These are phyloP conservation scores for Rhizoclosmatium globosum DNA, from an alignment of 192 early-diverging fungal genomes.

Conservation along the genomic window DNA sequence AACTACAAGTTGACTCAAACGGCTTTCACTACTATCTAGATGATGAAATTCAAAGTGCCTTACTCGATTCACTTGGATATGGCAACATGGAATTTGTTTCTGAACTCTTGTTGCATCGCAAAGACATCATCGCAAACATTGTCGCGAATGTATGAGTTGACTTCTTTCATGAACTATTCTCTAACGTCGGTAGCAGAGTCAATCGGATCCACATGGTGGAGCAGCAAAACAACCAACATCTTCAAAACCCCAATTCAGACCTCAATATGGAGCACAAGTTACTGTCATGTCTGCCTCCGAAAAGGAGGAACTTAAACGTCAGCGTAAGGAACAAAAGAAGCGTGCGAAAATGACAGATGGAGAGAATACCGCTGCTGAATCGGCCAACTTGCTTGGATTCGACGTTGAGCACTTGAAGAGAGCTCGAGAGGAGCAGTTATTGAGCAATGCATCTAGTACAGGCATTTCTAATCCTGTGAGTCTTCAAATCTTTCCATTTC, in stretches of 20 bases:
- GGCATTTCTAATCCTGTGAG: conserved; percentile 49
- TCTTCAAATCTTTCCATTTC: not conserved
- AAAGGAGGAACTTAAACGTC: conserved; percentile 63
- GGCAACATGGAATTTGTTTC: conserved; percentile 75
- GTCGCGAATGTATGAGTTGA: conserved; percentile 45
- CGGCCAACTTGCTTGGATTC: conserved; percentile 72
- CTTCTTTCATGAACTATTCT: not conserved
- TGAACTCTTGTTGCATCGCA: conserved; percentile 63
- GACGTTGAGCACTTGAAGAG: conserved; percentile 65
- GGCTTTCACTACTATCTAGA: conserved; percentile 24
- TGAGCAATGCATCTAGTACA: conserved; percentile 47
- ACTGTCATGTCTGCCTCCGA: conserved; percentile 72
- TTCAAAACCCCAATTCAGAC: conserved; percentile 28
- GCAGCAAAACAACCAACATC: not conserved
- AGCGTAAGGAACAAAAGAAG: conserved; percentile 75
- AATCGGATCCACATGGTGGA: not conserved
- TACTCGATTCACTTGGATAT: conserved; percentile 80
- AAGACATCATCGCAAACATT: conserved; percentile 69
- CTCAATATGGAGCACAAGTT: conserved; percentile 69
- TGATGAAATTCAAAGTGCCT: conserved; percentile 69
- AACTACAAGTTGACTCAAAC: not conserved
- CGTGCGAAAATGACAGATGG: conserved; percentile 33
- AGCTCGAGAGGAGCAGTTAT: conserved; percentile 71
- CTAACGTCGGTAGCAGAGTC: not conserved
- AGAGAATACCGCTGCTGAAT: conserved; percentile 41